Conservation (phyloP, 768 basidiomycete genomes). For the Calvatia gigantea region DNA sequence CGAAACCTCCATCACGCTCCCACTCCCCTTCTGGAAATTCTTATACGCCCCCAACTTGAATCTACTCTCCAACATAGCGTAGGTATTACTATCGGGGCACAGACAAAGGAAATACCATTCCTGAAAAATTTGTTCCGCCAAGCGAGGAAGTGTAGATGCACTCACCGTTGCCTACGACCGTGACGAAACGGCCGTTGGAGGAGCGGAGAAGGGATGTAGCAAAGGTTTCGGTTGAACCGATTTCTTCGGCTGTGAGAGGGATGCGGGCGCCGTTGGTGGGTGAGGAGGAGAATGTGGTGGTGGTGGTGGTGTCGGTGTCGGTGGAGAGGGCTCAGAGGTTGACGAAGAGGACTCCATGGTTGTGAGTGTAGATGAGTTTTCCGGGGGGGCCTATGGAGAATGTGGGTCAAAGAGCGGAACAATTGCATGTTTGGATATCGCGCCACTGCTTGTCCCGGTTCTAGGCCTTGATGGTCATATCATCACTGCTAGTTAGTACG, state of each 20-base stretch:
- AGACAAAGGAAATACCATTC: conserved; percentile 87
- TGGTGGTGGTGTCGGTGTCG: too few relatives aligned
- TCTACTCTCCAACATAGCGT: conserved; percentile 88
- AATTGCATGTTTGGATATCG: conserved; percentile 75
- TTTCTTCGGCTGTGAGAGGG: conserved; percentile 75
- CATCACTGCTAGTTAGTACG: conserved; percentile 93
- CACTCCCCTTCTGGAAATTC: conserved; percentile 85
- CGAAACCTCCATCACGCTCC: conserved; percentile 67
- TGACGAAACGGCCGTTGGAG: conserved; percentile 96
- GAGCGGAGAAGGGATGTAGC: conserved; percentile 83
- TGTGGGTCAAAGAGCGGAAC: conserved; percentile 47
- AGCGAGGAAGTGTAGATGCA: conserved; percentile 96
- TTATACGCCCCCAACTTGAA: conserved; percentile 83
- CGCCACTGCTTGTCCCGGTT: conserved; percentile 99
- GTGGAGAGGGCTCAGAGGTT: conserved; percentile 62
- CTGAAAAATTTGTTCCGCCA: conserved; percentile 99
- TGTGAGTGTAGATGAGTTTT: conserved; percentile 91
- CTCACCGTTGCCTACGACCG: conserved; percentile 95
- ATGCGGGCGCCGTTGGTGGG: conserved; percentile 76
- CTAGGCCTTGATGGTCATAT: conserved; percentile 99
- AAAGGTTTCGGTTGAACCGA: conserved; percentile 94
- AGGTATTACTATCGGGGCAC: conserved; percentile 98
- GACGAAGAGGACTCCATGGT: conserved; percentile 86
- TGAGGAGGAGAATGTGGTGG: conserved; percentile 24
- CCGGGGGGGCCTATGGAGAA: conserved; percentile 94